phyloP scores from a whole-genome alignment of 2,329 filamentous ascomycete genomes.

The Neonectria neomacrospora region DNA sequence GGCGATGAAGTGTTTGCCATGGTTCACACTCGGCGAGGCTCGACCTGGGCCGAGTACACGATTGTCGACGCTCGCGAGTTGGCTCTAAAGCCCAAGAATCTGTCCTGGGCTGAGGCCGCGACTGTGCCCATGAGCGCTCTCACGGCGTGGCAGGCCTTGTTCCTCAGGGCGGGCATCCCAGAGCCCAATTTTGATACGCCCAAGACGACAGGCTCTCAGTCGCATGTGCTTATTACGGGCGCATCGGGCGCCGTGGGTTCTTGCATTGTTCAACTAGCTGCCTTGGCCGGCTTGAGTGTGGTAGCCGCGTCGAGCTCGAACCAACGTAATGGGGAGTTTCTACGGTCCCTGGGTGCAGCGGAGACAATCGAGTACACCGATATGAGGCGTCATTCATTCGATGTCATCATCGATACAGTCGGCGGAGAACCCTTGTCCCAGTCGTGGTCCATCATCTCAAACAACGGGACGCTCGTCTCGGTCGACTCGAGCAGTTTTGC shows the following conservation, averaged over 20 bases:
- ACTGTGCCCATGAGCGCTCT: constrained; percentile 50
- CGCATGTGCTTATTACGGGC: constrained; percentile 48
- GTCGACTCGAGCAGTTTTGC: constrained; percentile 29
- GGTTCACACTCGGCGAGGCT: constrained; percentile 34
- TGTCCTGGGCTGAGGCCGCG: constrained; percentile 47
- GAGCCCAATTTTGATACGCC: constrained; percentile 15
- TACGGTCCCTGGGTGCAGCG: constrained; percentile 40
- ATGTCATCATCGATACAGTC: constrained; percentile 48
- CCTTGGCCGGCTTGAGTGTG: constrained; percentile 44
- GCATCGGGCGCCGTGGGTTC: constrained; percentile 51
- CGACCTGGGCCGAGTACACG: constrained; percentile 41
- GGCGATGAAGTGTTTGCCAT: constrained; percentile 47
- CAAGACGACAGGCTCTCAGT: background rate
- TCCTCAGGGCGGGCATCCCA: constrained; percentile 34
- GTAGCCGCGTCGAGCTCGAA: constrained; percentile 47
- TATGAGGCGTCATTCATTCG: constrained; percentile 26
- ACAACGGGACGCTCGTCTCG: constrained; percentile 36
- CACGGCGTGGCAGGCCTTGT: constrained; percentile 52
- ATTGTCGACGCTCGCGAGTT: constrained; percentile 42
- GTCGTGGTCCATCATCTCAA: constrained; percentile 44
- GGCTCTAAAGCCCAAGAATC: constrained; percentile 43
- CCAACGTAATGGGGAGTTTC: constrained; percentile 22
- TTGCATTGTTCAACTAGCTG: constrained; percentile 50
- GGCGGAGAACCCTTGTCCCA: constrained; percentile 44
- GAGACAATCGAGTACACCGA: constrained; percentile 38